Base-by-base conservation (phyloP, 2,329 filamentous ascomycete species). In the Aspergillus nomiae region DNA sequence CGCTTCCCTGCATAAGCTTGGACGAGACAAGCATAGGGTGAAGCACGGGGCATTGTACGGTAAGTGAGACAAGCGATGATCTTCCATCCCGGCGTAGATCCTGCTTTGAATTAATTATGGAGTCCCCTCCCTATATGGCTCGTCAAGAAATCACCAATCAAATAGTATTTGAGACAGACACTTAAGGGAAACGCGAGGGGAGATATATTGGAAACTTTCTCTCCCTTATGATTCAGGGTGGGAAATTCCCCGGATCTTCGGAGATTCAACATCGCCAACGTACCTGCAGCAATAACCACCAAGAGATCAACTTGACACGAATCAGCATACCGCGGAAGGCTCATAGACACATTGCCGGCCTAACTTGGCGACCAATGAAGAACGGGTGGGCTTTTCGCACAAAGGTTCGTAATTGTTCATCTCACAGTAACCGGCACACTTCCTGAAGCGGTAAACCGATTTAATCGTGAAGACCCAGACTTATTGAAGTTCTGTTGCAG, bases 31-130 rank as follows among this genome's bases (percentile, higher is more conserved):
- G 59, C 48, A 56, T 62, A 64, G 61, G 62, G 59, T 45, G 57
- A 66, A 60, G 61, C 63, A 65, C 45, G 60, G 63, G 64, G 60
- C 56, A 19, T 24, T 53, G 57, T 53, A 48, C 48, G 34, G 60
- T 57, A 61, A 43, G 51, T 68, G 62, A 69, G 63, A 66, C 68
- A 66, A 60, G 38, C 24, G 56, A 38, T 51, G 59, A 30, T 53
- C 61, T 62, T 59, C 43, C 46, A 60, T 32, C 45, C 24, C 21
- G 34, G 32, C 51, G 54, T 56, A 59, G 61, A 64, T 64, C 56
- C 43, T 60, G 60, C 56, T 61, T 59, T 28, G 24, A 59, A 32
- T 38, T n/a, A 59, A 60, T 63, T 56, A 62, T 60, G 43, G 46
- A 53, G 54, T 2, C 16, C 14, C 43, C 55, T 24, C n/a, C 32